Percentiles rank a stretch among this genome's conserved stretches.
phyloP scores from a whole-genome alignment of 2,329 filamentous ascomycete genomes.

The Talaromyces verruculosus region DNA sequence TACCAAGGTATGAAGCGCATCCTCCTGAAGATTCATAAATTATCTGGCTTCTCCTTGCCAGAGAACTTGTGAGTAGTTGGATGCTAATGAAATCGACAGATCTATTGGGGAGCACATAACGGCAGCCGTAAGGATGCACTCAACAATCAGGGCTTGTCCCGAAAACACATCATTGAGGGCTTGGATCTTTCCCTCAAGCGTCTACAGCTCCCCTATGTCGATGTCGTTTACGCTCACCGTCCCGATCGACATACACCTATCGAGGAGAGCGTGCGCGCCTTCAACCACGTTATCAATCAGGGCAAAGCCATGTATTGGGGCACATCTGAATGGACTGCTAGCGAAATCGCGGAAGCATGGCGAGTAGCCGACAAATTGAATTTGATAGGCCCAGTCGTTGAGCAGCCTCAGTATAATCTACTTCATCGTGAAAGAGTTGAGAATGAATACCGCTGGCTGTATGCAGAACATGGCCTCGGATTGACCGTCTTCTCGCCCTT shows the following conservation, averaged over 20 bases:
- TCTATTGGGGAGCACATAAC: constrained; percentile 64
- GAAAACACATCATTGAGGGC: constrained; percentile 70
- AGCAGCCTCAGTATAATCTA: constrained; percentile 68
- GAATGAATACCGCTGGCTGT: constrained; percentile 61
- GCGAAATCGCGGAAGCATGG: constrained; percentile 65
- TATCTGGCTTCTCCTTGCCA: too few species aligned
- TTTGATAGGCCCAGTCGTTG: constrained; percentile 63
- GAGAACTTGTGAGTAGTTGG: too few species aligned
- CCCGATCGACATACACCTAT: constrained; percentile 67
- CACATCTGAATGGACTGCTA: constrained; percentile 66
- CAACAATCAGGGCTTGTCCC: constrained; percentile 66
- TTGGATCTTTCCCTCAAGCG: constrained; percentile 60
- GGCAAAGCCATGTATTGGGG: constrained; percentile 72
- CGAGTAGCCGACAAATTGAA: constrained; percentile 60
- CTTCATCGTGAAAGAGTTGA: constrained; percentile 63
- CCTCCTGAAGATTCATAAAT: neutral
- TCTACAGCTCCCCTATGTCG: constrained; percentile 65
- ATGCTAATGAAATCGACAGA: constrained; percentile 34
- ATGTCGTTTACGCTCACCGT: constrained; percentile 68
- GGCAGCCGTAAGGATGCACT: constrained; percentile 60
- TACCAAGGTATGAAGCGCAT: constrained; percentile 47
- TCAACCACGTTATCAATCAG: constrained; percentile 67
- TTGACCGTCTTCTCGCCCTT: constrained; percentile 65
- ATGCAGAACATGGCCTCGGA: constrained; percentile 60
- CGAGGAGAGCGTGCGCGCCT: constrained; percentile 68